These are phyloP conservation scores for Beauveria asiatica DNA, from an alignment of 2,329 filamentous ascomycete genomes.

Conservation along the genomic window DNA sequence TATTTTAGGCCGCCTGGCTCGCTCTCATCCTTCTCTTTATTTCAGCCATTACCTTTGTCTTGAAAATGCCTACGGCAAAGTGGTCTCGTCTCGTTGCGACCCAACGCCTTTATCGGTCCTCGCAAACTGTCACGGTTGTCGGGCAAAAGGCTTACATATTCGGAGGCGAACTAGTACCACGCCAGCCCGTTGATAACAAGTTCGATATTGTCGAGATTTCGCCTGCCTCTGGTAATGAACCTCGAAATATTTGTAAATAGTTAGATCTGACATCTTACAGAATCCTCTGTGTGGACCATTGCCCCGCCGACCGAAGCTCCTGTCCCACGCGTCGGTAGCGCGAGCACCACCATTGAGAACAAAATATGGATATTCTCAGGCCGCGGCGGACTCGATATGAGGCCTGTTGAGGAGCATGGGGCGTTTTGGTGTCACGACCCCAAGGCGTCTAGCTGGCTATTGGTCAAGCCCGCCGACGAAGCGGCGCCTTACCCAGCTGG, in stretches of 20 bases:
- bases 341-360: constrained; percentile 35
- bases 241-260: background rate
- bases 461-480: constrained; percentile 30
- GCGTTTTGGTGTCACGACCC: constrained; percentile 47
- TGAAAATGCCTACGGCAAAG: constrained; percentile 8
- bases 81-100: constrained; percentile 1
- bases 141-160: constrained; percentile 35
- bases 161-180: constrained; percentile 42
- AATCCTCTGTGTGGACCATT: constrained; percentile 13
- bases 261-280: background rate
- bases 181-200: constrained; percentile 42
- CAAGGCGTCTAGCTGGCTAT: constrained; percentile 32
- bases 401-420: constrained; percentile 49
- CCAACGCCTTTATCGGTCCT: constrained; percentile 37
- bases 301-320: constrained; percentile 26
- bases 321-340: constrained; percentile 46
- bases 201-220: constrained; percentile 31
- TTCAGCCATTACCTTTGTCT: background rate
- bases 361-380: constrained; percentile 55
- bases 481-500: constrained; percentile 30
- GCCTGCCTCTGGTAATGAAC: background rate
- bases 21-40: background rate
- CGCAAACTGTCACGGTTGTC: constrained; percentile 36
- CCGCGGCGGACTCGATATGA: constrained; percentile 51
- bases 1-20: background rate